Percentiles rank a stretch among this genome's conserved stretches.
Evolutionary conservation across 306 rosid species (phyloP).

Genomic region (Vachellia collinsii): DNA sequence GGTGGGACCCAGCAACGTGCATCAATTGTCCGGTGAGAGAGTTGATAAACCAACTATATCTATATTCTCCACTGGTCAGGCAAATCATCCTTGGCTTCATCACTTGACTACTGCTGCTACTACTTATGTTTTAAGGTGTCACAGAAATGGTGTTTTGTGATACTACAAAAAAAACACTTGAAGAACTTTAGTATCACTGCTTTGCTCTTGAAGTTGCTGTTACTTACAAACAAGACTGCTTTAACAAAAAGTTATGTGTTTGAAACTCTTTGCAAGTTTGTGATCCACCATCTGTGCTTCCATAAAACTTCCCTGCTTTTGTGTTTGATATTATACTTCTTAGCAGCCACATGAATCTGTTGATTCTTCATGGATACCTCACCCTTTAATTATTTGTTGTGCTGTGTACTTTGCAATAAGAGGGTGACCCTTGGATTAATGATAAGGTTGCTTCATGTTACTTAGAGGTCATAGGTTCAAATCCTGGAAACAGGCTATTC

Average conservation of each 20-base stretch:
- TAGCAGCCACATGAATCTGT: not conserved
- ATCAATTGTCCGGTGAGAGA: constrained; percentile 65
- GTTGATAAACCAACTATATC: constrained; percentile 17
- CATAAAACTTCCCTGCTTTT: not conserved
- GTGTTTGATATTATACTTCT: not conserved
- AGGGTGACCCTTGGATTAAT: too few relatives aligned
- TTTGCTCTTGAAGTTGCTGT: constrained; percentile 9
- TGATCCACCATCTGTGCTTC: constrained; percentile 21
- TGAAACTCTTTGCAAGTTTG: constrained; percentile 8
- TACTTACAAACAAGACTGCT: constrained; percentile 16
- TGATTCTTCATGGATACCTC: not conserved
- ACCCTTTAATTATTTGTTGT: not conserved
- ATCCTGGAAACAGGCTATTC: too few relatives aligned
- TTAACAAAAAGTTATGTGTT: constrained; percentile 22
- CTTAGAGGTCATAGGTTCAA: too few relatives aligned
- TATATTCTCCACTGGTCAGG: constrained; percentile 52
- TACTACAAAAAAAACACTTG: constrained; percentile 16
- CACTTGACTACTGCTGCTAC: constrained; percentile 32
- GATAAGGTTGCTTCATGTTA: too few relatives aligned
- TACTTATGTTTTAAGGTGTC: constrained; percentile 30
- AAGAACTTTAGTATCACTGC: constrained; percentile 24
- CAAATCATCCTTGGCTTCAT: constrained; percentile 97
- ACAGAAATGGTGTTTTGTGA: not conserved
- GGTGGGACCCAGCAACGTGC: constrained; percentile 54
- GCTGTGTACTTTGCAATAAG: not conserved